Evolutionary conservation across 1,284 basidiomycete species (phyloP).

Genomic region (Cutaneotrichosporon sp.): DNA sequence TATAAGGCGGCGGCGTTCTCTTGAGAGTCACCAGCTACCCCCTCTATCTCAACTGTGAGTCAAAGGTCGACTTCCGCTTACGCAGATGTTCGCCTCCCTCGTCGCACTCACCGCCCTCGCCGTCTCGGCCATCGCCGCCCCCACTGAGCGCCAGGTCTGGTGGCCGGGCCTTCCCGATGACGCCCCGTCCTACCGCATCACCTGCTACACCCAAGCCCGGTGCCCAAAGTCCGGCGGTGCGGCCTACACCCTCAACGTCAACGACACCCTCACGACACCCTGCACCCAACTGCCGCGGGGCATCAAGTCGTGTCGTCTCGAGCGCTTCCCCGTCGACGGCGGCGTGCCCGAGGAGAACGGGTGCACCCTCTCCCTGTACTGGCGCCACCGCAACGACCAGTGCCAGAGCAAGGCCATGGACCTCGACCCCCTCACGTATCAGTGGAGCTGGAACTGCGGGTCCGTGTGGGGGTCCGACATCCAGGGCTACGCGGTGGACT

Average conservation of each 20-base stretch:
- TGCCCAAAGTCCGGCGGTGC: not conserved
- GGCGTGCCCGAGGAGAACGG: not conserved
- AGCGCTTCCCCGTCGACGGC: constrained; percentile 3
- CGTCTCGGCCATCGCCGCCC: not conserved
- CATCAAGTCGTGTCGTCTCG: not conserved
- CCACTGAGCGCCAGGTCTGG: not conserved
- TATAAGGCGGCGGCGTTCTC: not conserved
- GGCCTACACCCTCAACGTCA: not conserved
- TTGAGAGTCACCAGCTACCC: not conserved
- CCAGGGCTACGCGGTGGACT: not conserved
- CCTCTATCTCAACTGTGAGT: not conserved
- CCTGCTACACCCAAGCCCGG: not conserved
- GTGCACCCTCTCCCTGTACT: not conserved
- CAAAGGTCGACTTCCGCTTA: not conserved
- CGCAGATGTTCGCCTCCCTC: constrained; percentile 5
- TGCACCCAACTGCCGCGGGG: not conserved
- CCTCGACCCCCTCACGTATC: not conserved
- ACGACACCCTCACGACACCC: not conserved
- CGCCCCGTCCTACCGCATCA: not conserved
- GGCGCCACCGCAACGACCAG: not conserved
- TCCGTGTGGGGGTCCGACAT: not conserved
- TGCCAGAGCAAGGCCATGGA: not conserved
- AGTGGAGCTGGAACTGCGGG: constrained; percentile 1
- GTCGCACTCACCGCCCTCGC: not conserved
- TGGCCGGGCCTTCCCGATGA: not conserved